Evolutionary conservation across 1,284 basidiomycete genomes (phyloP), one percentile per base, ranked within the genome.

Genomic region (Exobasidium rhododendri): DNA sequence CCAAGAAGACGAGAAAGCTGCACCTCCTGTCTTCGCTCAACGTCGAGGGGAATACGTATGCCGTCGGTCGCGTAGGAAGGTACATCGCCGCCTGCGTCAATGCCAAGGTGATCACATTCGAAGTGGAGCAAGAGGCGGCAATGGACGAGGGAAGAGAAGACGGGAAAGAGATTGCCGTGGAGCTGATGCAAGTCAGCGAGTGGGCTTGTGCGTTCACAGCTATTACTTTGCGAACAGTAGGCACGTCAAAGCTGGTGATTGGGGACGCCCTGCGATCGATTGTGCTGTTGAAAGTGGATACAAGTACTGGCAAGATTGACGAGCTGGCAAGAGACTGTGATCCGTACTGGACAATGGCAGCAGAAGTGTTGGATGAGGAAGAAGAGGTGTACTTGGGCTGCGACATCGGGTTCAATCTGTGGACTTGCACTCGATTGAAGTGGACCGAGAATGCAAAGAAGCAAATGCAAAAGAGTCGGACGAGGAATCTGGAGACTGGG

Each of bases 121-220:
- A 46, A 22, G 24, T 52, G 11, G 30, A 58, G 14, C 5, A 28
- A 14, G 47, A 31, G 17, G 4, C 14, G 26, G 56, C 54, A 40
- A 28, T 45, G 32, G 59, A 61, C 35, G 44, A 45, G 24, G 29
- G 40, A n/a, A 17, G 43, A 14, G 52, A 56, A 17, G 59, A 61
- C 2, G 22, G 44, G 7, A 43, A 17, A 1, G 50, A 17, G 10
- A n/a, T n/a, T 3, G 20, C 30, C 17, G 22, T 52, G n/a, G 17
- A 20, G 20, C 65, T 72, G 17, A 30, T 52, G n/a, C 64, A 68
- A 56, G 32, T 53, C 4, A 70, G 66, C 26, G 63, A 64, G 14
- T 75, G 77, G 77, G 74, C 69, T 10, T 69, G 68, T 53, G 74
- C 75, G 7, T 79, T 78, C 51, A 61, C 76, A 29, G 75, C 77